Conservation (phyloP, 2,329 filamentous ascomycete genomes). For the Chrysoporthe cubensis region DNA sequence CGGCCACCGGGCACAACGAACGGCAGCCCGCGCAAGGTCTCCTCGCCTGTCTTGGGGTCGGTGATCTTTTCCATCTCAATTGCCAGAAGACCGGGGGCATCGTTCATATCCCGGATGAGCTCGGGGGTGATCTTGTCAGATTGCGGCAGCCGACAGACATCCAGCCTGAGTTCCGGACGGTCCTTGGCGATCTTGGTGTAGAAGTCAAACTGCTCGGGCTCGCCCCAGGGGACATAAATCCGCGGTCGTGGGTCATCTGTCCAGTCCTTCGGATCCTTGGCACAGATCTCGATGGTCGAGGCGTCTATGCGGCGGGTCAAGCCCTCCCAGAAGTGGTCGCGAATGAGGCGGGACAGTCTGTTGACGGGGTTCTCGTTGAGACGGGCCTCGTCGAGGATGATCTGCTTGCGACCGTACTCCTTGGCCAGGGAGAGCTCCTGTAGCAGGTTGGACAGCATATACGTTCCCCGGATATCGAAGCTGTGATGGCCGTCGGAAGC, state of each 20-base stretch:
- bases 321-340: slow-evolving; percentile 89
- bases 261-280: slow-evolving; percentile 89
- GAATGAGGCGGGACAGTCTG: slow-evolving; percentile 82
- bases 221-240: slow-evolving; percentile 86
- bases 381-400: slow-evolving; percentile 87
- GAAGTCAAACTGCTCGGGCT: slow-evolving; percentile 87
- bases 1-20: slow-evolving; percentile 97
- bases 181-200: slow-evolving; percentile 80
- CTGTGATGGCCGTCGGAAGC: slow-evolving; percentile 84
- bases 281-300: slow-evolving; percentile 83
- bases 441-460: slow-evolving; percentile 94
- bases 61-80: slow-evolving; percentile 81
- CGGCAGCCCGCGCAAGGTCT: slow-evolving; percentile 76
- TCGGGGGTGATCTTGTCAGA: slow-evolving; percentile 71
- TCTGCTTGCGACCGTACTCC: slow-evolving; percentile 85
- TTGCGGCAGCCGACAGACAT: slow-evolving; percentile 79
- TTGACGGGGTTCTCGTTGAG: slow-evolving; percentile 95
- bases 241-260: slow-evolving; percentile 85
- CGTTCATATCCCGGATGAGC: slow-evolving; percentile 80
- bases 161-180: slow-evolving; percentile 81
- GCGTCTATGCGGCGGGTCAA: slow-evolving; percentile 89
- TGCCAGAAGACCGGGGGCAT: slow-evolving; percentile 85
- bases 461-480: slow-evolving; percentile 91
- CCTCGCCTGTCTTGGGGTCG: slow-evolving; percentile 70
- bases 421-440: slow-evolving; percentile 94